Conservation (phyloP, 805 yeast genomes). For the Lipomyces mesembrius region DNA sequence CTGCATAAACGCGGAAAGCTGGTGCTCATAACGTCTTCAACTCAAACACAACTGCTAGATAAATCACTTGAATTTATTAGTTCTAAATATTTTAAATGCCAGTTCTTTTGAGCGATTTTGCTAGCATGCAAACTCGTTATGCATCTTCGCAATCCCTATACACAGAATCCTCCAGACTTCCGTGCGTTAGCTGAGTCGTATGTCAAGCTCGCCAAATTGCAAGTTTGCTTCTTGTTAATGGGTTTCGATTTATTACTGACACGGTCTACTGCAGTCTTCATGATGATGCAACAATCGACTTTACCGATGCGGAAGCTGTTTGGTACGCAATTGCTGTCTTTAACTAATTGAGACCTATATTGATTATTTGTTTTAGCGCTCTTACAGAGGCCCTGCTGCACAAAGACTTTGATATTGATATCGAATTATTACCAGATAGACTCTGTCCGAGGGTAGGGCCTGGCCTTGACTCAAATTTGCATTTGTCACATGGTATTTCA, state of each 20-base stretch:
- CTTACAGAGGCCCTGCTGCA: slow-evolving; percentile 28
- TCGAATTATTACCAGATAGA: slow-evolving; percentile 23
- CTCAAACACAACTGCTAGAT: too few species aligned
- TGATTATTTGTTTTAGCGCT: slow-evolving; percentile 16
- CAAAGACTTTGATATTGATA: slow-evolving; percentile 30
- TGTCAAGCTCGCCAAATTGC: slow-evolving; percentile 28
- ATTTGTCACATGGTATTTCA: background rate
- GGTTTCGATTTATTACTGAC: background rate
- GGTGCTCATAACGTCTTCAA: too few species aligned
- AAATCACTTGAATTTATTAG: too few species aligned
- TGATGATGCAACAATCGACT: slow-evolving; percentile 19
- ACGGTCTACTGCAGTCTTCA: slow-evolving; percentile 10
- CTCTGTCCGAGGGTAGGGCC: slow-evolving; percentile 35
- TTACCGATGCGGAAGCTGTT: slow-evolving; percentile 26
- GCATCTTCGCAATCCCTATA: slow-evolving; percentile 33
- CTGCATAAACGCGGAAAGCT: background rate
- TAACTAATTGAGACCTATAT: background rate
- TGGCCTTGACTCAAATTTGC: background rate
- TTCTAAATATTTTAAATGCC: background rate
- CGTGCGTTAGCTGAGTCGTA: slow-evolving; percentile 21
- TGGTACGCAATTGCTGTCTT: slow-evolving; percentile 18
- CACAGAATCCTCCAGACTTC: slow-evolving; percentile 20
- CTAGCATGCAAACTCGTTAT: slow-evolving; percentile 5
- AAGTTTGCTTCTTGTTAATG: background rate
- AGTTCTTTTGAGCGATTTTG: background rate